Percentiles rank a stretch among this genome's conserved stretches.
phyloP scores from a whole-genome alignment of 2,329 filamentous ascomycete genomes.

The Phaeoacremonium minimum region DNA sequence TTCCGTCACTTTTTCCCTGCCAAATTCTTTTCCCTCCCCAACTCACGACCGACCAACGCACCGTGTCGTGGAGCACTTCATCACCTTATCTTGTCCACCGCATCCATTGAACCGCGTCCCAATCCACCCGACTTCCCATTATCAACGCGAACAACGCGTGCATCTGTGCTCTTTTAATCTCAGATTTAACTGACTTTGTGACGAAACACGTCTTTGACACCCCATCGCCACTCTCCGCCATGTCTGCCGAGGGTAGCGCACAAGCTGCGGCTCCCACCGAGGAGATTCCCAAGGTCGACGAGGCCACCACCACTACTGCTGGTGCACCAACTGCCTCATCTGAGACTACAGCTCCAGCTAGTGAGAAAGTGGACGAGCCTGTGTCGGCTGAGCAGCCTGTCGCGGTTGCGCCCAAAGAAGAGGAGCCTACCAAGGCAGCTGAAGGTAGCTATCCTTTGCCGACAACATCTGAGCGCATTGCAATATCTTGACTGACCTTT shows the following conservation, averaged over 20 bases:
- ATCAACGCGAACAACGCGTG: constrained; percentile 13
- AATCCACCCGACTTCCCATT: constrained; percentile 6
- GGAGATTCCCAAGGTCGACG: constrained; percentile 3
- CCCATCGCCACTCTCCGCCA: constrained; percentile 16
- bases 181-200: constrained; percentile 9
- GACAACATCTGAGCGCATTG: not conserved
- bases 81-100: constrained; percentile 2
- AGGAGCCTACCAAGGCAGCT: constrained; percentile 11
- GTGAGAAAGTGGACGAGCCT: constrained; percentile 6
- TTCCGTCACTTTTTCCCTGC: constrained; percentile 5
- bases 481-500: constrained; percentile 16
- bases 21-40: constrained; percentile 2
- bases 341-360: constrained; percentile 6
- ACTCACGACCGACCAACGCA: constrained; percentile 1
- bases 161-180: constrained; percentile 3
- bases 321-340: constrained; percentile 9
- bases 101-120: constrained; percentile 2
- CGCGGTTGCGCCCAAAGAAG: constrained; percentile 6
- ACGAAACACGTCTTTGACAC: constrained; percentile 15
- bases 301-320: constrained; percentile 4
- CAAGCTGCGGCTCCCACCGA: constrained; percentile 9
- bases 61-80: constrained; percentile 5
- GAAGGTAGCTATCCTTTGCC: constrained; percentile 12
- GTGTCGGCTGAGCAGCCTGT: constrained; percentile 4
- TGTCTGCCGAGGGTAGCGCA: constrained; percentile 18